Percentiles rank a stretch among this genome's conserved stretches.
These are phyloP conservation scores for Pseudogymnoascus pannorum DNA, from an alignment of 2,329 filamentous ascomycete genomes.

Conservation along the genomic window DNA sequence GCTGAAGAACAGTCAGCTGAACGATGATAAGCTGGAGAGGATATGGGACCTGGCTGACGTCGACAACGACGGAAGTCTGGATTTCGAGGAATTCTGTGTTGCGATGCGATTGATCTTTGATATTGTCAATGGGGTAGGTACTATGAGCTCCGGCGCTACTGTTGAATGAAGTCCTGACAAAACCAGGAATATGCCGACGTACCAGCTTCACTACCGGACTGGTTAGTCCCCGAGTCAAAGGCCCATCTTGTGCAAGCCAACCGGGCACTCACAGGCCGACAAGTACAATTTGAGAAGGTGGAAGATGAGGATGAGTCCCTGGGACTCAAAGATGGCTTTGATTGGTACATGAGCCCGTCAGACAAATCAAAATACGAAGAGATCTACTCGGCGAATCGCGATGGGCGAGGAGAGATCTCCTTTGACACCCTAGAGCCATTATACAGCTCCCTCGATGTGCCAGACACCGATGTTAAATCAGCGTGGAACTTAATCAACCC, in stretches of 20 bases:
- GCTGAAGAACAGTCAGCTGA: slow-evolving; percentile 64
- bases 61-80: slow-evolving; percentile 92
- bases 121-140: slow-evolving; percentile 82
- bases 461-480: slow-evolving; percentile 73
- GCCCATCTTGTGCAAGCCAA: slow-evolving; percentile 80
- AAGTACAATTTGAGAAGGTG: slow-evolving; percentile 76
- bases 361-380: slow-evolving; percentile 95
- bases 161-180: slow-evolving; percentile 3
- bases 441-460: slow-evolving; percentile 72
- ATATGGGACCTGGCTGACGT: slow-evolving; percentile 98
- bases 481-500: slow-evolving; percentile 98
- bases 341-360: slow-evolving; percentile 95
- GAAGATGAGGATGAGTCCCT: slow-evolving; percentile 75
- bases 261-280: slow-evolving; percentile 69
- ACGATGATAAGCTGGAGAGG: slow-evolving; percentile 81
- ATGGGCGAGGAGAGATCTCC: slow-evolving; percentile 74
- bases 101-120: slow-evolving; percentile 98
- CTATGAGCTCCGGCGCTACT: not conserved
- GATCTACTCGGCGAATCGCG: slow-evolving; percentile 89
- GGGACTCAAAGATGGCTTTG: slow-evolving; percentile 90
- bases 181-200: slow-evolving; percentile 79
- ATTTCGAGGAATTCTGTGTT: slow-evolving; percentile 99
- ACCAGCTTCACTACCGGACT: slow-evolving; percentile 79
- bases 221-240: slow-evolving; percentile 94
- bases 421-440: slow-evolving; percentile 74